Base-by-base conservation (phyloP, 441 rosid genomes). In the Pelargonium citronellum region DNA sequence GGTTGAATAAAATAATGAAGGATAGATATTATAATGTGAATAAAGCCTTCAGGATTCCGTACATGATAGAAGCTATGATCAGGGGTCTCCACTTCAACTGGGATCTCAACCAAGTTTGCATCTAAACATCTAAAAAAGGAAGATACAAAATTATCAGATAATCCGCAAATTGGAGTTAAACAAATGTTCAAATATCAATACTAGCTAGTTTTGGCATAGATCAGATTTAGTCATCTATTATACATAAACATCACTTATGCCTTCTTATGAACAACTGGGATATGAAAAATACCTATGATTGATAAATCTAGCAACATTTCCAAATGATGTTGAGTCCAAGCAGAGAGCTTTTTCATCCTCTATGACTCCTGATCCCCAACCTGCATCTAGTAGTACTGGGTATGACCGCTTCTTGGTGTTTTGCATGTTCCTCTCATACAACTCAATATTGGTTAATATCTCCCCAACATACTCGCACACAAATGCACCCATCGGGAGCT, bases 31-130 rank as follows among this genome's bases (percentile, higher is more conserved):
- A n/a, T 7, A 57, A 6, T 16, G 47, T 8, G 8, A 16, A 20
- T 66, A 71, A 9, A 41, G n/a, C 44, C 65, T 69, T 43, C 63
- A 75, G 71, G 70, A 13, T 74, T 60, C 13, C 41, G 65, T 91
- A 92, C 99, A 67, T 86, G 98, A 79, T 95, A 92, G 78, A 87
- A 92, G 78, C 84, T 89, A 61, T 64, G 79, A 77, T 88, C 91
- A 1, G 82, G 87, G 22, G 80, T 84, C 82, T 95, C 99, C 69
- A 90, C 90, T 80, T 90, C 89, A 58, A 95, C 91, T 37, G 99
- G 99, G 72, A 95, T 87, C 79, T 92, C 99, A 62, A 95, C 86
- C 83, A 95, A 72, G 77, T 89, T 95, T 67, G 97, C 90, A 83
- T 95, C 98, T 13, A 72, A 78, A 77, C 99, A 95, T 75, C 98